Percentiles rank a stretch among this genome's conserved stretches.
Conservation (phyloP, 345 rosid genomes). For the Aethionema arabicum region DNA sequence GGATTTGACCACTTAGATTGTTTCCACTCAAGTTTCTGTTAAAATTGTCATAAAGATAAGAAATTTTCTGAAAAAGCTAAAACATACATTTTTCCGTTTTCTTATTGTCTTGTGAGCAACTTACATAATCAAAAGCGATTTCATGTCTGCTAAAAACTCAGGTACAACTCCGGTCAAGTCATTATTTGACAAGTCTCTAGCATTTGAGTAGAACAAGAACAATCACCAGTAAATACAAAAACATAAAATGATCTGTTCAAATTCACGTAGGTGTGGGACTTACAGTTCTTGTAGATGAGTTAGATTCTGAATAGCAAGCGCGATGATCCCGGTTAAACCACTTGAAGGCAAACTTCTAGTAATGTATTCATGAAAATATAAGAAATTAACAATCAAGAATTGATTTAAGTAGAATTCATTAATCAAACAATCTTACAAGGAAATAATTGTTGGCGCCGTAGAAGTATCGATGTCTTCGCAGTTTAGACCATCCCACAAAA, state of each 20-base stretch:
- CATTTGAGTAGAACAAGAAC: not conserved
- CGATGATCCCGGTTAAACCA: slow-evolving; percentile 35
- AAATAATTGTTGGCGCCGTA: slow-evolving; percentile 17
- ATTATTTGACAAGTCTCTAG: slow-evolving; percentile 27
- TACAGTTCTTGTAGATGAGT: slow-evolving; percentile 41
- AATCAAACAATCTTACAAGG: slow-evolving; percentile 12
- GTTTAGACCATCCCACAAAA: slow-evolving; percentile 43
- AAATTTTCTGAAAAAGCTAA: not conserved
- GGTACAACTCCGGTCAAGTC: slow-evolving; percentile 46
- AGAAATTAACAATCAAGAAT: no score
- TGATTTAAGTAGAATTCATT: not conserved
- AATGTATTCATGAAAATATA: not conserved
- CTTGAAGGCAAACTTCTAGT: slow-evolving; percentile 42
- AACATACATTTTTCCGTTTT: no score
- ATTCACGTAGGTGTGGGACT: slow-evolving; percentile 7
- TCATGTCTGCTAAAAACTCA: slow-evolving; percentile 39
- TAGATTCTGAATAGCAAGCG: slow-evolving; percentile 32
- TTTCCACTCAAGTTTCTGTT: slow-evolving; percentile 43
- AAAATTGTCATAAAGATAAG: not conserved
- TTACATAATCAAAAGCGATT: slow-evolving; percentile 44
- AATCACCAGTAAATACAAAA: not conserved
- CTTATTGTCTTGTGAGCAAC: slow-evolving; percentile 25
- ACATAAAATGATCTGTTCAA: not conserved
- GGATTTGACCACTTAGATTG: slow-evolving; percentile 43
- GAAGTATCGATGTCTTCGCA: slow-evolving; percentile 30